These are phyloP conservation scores for Leptosphaerulina australis DNA, from an alignment of 2,329 filamentous ascomycete species.

Conservation along the genomic window DNA sequence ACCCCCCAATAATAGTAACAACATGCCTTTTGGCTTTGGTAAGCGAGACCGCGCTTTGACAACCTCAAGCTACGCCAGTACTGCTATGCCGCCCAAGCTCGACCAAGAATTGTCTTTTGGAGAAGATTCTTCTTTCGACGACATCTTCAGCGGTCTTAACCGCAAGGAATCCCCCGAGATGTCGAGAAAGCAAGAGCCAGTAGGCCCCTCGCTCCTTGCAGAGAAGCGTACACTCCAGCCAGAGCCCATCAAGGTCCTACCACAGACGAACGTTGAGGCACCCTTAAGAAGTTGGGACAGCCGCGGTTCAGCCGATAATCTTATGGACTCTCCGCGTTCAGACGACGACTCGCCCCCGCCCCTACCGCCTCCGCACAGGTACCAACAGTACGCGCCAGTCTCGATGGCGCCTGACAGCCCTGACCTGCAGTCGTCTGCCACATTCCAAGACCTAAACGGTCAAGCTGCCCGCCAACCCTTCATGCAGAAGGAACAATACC, in stretches of 20 bases:
- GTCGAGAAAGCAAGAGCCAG: slow-evolving; percentile 22
- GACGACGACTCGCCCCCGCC: slow-evolving; percentile 44
- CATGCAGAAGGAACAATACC: slow-evolving; percentile 29
- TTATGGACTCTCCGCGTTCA: slow-evolving; percentile 52
- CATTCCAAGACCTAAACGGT: slow-evolving; percentile 32
- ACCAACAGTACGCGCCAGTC: slow-evolving; percentile 39
- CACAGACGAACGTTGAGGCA: slow-evolving; percentile 52
- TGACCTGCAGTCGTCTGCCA: slow-evolving; percentile 31
- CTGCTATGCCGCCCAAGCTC: slow-evolving; percentile 59
- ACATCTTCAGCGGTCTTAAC: slow-evolving; percentile 55
- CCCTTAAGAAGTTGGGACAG: slow-evolving; percentile 61
- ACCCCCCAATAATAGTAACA: slow-evolving; percentile 26
- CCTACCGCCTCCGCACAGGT: slow-evolving; percentile 44
- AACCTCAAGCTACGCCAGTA: slow-evolving; percentile 56
- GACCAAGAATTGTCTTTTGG: slow-evolving; percentile 49
- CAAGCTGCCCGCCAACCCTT: slow-evolving; percentile 36
- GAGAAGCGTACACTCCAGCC: slow-evolving; percentile 46
- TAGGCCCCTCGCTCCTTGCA: slow-evolving; percentile 43
- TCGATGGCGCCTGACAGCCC: slow-evolving; percentile 42
- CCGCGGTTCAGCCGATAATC: slow-evolving; percentile 57
- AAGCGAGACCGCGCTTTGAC: slow-evolving; percentile 52
- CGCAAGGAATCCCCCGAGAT: slow-evolving; percentile 41
- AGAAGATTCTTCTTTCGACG: slow-evolving; percentile 51
- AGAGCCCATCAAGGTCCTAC: slow-evolving; percentile 54
- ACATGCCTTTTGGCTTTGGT: slow-evolving; percentile 21